Evolutionary conservation across 2,329 filamentous ascomycete species (phyloP), one percentile per base, ranked within the genome.

Genomic region (Paecilomyces sp.): DNA sequence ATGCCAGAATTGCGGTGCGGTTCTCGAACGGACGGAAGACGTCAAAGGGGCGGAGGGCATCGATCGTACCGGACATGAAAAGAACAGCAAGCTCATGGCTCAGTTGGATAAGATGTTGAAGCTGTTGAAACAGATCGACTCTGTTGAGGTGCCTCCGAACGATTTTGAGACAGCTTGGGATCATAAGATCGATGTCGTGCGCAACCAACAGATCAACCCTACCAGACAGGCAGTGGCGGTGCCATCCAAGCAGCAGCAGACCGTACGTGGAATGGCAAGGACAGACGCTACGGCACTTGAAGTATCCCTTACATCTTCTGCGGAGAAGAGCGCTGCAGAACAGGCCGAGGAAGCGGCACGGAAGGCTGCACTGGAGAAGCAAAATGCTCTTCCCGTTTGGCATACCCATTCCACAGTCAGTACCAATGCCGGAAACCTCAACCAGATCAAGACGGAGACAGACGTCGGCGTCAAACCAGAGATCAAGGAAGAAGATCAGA

Each of bases 1-100:
- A 54, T 99, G 94, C 75, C 88, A 92, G 70, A 85, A 87, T 56
- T 99, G 94, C 76, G 81, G 83, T 22, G 70, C 72, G 30, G 70
- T 77, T 33, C 70, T 81, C 9, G 76, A 77, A 55, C 72, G 76
- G 12, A 77, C 77, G 0, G 77, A 78, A 62, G 76, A 79, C 53
- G 74, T 78, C 50, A 74, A 78, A 56, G 75, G 77, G 33, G 71
- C 70, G 13, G 70, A 76, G 50, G 76, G 74, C 2, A 74, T 76
- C 53, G 76, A 78, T 31, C 72, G 76, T n/a, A 77, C 75, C 0
- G 78, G 79, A 11, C 78, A 80, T 63, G 78, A 80, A 61, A 81
- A 80, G 63, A 80, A 80, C 63, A 77, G 76, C 64, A 77, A 76
- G 60, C 70, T 81, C 7, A 80, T 80, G 76, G 75, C 74, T 13